Evolutionary conservation across 83 land plant genomes (phyloP).

Genomic region (Picea mariana): DNA sequence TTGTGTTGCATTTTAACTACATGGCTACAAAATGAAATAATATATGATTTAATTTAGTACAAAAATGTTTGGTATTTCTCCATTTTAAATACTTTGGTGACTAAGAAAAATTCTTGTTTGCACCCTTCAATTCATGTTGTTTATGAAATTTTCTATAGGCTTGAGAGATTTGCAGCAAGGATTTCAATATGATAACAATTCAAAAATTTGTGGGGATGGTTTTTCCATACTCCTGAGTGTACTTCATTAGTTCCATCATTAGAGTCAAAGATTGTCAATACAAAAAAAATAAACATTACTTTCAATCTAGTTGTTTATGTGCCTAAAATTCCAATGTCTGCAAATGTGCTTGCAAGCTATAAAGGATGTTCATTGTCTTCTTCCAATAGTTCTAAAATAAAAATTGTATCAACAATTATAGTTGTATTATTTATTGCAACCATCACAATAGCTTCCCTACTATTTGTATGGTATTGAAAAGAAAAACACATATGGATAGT

Average conservation of each 20-base stretch:
- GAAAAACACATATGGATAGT: conserved; percentile 18
- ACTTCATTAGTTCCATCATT: neutral
- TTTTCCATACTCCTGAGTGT: conserved; percentile 14
- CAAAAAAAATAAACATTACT: neutral
- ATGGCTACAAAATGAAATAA: too few species aligned
- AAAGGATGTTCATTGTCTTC: neutral
- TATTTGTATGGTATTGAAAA: conserved; percentile 30
- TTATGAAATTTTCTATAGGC: neutral
- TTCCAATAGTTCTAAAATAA: conserved; percentile 16
- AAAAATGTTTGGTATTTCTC: too few species aligned
- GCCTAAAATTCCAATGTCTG: conserved; percentile 6
- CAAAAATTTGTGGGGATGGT: conserved; percentile 21
- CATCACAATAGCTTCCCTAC: neutral
- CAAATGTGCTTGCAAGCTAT: neutral
- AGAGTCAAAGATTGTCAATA: conserved; percentile 3
- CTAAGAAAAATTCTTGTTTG: too few species aligned
- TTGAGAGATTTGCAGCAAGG: conserved; percentile 12
- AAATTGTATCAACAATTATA: conserved; percentile 26
- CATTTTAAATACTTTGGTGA: too few species aligned
- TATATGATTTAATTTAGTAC: too few species aligned
- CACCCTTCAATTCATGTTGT: too few species aligned
- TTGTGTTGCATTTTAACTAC: too few species aligned
- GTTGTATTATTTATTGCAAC: conserved; percentile 17
- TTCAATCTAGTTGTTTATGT: neutral
- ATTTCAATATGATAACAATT: neutral